Base-by-base conservation (phyloP, 176 grass and related monocot species). In the Cymbopogon citratus region DNA sequence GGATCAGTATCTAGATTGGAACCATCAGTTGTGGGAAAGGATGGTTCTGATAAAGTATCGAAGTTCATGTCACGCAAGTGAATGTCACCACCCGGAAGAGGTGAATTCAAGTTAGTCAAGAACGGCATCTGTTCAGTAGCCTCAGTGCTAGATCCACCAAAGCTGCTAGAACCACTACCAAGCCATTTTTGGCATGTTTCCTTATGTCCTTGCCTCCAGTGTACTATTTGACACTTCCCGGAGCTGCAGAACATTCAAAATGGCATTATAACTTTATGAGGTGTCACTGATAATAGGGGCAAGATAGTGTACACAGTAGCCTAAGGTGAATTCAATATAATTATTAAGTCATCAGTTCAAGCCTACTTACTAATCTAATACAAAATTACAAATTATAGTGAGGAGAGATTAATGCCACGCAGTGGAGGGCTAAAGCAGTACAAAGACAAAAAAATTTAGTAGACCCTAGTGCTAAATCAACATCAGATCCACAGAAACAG, bases 161-260 rank as follows among this genome's bases (percentile, higher is more conserved):
- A 88, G 66, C 63, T 74, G 85, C 54, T 63, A 34, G 48, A 76
- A 57, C 71, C 49, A 15, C 35, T 85, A 76, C 76, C 89, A 87
- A 83, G 62, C 90, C 88, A 95, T 82, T 84, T 87, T 63, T 91
- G 89, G 80, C 96, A 99, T 75, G 84, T 83, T 81, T 99, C 87
- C 85, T 87, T 99, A 80, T 99, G 96, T 44, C 89, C 96, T 72
- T 95, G 93, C 74, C 96, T 88, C 96, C 96, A 99, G 77, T 99
- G 96, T 73, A 84, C 74, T 88, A 99, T 99, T 92, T 99, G 96
- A 64, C 96, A 99, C 85, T 90, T 99, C 49, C 96, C 96, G 64
- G 96, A 99, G 83, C 96, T 99, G 89, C 75, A 69, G 60, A 69
- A 86, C 62, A 87, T 80, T 64, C n/a, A 70, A 83, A 75, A 19